Evolutionary conservation across 805 yeast species (phyloP).

Genomic region (Kodamaea hsintzibuensis): DNA sequence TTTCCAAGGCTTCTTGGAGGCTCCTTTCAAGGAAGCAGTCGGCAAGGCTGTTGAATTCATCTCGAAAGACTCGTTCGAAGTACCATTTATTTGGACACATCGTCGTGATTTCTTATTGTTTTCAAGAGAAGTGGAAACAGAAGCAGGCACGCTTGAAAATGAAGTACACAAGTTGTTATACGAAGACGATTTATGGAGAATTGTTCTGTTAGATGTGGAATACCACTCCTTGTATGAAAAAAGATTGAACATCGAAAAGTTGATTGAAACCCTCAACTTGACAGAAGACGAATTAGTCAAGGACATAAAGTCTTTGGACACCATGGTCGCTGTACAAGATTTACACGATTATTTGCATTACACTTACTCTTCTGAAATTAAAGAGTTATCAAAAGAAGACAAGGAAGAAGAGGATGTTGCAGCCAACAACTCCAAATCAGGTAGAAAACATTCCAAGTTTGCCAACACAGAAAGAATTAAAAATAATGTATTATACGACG

Average conservation of each 20-base stretch:
- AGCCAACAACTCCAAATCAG: conserved; percentile 15
- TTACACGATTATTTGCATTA: conserved; percentile 80
- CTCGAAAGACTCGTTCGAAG: conserved; percentile 78
- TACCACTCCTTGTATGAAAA: conserved; percentile 83
- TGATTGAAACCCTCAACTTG: conserved; percentile 53
- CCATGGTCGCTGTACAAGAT: conserved; percentile 84
- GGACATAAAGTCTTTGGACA: conserved; percentile 53
- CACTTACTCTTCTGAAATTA: conserved; percentile 59
- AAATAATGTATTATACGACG: conserved; percentile 59
- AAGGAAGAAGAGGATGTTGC: conserved; percentile 14
- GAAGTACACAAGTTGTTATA: conserved; percentile 54
- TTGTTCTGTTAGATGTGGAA: conserved; percentile 82
- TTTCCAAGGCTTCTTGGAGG: conserved; percentile 38
- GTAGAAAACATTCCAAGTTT: conserved; percentile 59
- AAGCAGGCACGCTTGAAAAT: conserved; percentile 35
- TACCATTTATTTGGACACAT: conserved; percentile 93
- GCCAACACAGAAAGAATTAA: conserved; percentile 68
- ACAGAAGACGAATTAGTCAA: conserved; percentile 56
- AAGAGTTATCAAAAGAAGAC: conserved; percentile 39
- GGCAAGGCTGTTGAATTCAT: conserved; percentile 69
- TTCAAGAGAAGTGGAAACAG: conserved; percentile 47
- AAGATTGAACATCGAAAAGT: conserved; percentile 58
- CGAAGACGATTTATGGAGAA: conserved; percentile 92
- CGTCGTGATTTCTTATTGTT: conserved; percentile 83
- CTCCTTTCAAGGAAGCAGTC: conserved; percentile 69